Evolutionary conservation across 2,329 filamentous ascomycete genomes (phyloP).

Genomic region (Aspergillus fijiensis): DNA sequence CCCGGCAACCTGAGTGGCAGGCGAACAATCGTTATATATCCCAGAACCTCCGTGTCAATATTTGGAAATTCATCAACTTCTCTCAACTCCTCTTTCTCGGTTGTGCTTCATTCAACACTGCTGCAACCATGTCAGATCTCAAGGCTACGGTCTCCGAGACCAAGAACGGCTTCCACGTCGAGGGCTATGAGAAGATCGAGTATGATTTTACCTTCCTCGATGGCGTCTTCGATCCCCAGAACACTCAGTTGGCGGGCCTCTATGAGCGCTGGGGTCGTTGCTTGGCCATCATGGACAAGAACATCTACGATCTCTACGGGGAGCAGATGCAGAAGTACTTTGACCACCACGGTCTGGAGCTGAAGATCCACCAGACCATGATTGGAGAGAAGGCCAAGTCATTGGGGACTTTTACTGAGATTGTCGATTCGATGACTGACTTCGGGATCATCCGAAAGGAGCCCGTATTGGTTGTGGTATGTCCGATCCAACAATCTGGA

Average conservation of each 20-base stretch:
- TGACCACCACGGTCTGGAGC: not conserved
- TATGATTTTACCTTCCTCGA: slow-evolving; percentile 2
- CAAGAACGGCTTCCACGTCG: slow-evolving; percentile 1
- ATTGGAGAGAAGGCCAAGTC: slow-evolving; percentile 4
- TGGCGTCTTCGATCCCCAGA: not conserved
- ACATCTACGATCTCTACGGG: slow-evolving; percentile 2
- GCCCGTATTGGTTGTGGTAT: slow-evolving; percentile 4
- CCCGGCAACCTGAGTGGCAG: not conserved
- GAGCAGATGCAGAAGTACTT: slow-evolving; percentile 5
- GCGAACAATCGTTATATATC: not conserved
- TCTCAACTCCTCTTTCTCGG: not conserved
- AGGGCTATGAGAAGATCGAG: not conserved
- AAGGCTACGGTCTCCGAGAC: slow-evolving; percentile 1
- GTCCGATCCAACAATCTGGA: not conserved
- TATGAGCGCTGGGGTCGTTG: slow-evolving; percentile 2
- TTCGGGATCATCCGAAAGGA: slow-evolving; percentile 4
- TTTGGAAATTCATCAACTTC: not conserved
- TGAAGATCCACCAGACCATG: slow-evolving; percentile 3
- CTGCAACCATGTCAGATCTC: not conserved
- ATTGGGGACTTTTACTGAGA: slow-evolving; percentile 1
- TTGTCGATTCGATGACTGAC: not conserved
- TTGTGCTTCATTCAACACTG: not conserved
- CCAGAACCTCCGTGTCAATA: not conserved
- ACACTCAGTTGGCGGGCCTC: not conserved
- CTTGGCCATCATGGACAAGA: slow-evolving; percentile 9